Conservation (phyloP, 2,329 filamentous ascomycete genomes). For the Bipolaris bicolor region DNA sequence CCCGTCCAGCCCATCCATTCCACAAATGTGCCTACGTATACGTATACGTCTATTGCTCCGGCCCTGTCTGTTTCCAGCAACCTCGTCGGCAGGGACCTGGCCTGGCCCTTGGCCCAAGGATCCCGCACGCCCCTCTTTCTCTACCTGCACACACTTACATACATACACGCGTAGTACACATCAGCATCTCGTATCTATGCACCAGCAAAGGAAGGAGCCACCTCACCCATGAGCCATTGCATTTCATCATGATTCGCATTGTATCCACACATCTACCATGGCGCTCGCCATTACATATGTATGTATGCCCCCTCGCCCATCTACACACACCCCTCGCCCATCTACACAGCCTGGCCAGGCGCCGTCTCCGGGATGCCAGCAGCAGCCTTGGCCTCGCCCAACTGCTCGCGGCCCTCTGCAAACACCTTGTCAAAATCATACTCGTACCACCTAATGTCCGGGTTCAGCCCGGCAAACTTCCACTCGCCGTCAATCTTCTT, state of each 20-base stretch:
- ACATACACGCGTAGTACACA: neutral
- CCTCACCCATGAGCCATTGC: neutral
- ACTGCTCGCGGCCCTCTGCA: constrained; percentile 54
- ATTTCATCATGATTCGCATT: neutral
- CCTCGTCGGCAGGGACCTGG: neutral
- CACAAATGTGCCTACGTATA: too few species aligned
- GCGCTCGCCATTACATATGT: neutral
- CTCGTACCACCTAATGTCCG: constrained; percentile 62
- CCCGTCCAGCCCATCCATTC: neutral
- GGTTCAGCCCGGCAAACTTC: constrained; percentile 63
- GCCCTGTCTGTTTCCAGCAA: neutral
- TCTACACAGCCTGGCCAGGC: constrained; percentile 6
- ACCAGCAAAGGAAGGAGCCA: neutral
- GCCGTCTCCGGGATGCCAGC: constrained; percentile 43
- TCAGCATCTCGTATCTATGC: neutral
- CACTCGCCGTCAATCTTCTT: constrained; percentile 63
- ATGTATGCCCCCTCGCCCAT: neutral
- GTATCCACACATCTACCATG: neutral
- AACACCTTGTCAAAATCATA: constrained; percentile 64
- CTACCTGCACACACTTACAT: neutral
- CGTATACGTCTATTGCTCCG: too few species aligned
- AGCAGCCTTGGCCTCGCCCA: constrained; percentile 53
- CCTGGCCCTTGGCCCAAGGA: neutral
- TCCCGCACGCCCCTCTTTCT: neutral
- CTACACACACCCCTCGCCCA: neutral